phyloP scores from a whole-genome alignment of 371 early-diverging fungal species.

The Sanchytrium tribonematis region DNA sequence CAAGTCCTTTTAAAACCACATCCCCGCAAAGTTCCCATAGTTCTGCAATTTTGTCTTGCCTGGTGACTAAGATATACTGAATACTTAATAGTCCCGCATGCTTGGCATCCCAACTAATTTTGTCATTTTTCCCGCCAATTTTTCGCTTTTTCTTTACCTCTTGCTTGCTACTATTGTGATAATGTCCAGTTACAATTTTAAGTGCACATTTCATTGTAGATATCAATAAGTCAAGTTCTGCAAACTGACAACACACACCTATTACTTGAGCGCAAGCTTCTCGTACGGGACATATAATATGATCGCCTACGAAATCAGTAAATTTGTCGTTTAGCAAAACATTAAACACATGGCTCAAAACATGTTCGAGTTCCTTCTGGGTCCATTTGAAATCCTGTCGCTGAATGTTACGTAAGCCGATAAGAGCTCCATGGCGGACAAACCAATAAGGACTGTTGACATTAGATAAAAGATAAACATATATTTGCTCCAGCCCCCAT shows the following conservation, averaged over 20 bases:
- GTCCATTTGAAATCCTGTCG: background rate
- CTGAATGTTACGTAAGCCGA: slow-evolving; percentile 54
- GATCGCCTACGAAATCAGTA: background rate
- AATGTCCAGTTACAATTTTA: background rate
- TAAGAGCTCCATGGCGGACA: slow-evolving; percentile 77
- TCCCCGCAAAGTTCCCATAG: background rate
- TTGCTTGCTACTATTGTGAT: background rate
- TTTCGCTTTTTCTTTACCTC: background rate
- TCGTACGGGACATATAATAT: background rate
- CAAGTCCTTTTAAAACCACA: background rate
- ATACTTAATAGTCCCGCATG: background rate
- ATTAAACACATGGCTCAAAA: background rate
- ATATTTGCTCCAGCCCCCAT: slow-evolving; percentile 75
- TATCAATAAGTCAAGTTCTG: background rate
- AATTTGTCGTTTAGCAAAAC: background rate
- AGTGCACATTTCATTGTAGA: background rate
- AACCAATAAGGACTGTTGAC: slow-evolving; percentile 55
- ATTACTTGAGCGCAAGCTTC: background rate
- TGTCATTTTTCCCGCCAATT: background rate
- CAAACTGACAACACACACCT: background rate
- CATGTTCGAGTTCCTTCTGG: background rate
- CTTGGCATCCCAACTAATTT: background rate
- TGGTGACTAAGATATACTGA: background rate
- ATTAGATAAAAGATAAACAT: slow-evolving; percentile 61
- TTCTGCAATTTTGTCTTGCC: background rate